These are phyloP conservation scores for Candida insectorum DNA, from an alignment of 805 yeast species.

Conservation along the genomic window DNA sequence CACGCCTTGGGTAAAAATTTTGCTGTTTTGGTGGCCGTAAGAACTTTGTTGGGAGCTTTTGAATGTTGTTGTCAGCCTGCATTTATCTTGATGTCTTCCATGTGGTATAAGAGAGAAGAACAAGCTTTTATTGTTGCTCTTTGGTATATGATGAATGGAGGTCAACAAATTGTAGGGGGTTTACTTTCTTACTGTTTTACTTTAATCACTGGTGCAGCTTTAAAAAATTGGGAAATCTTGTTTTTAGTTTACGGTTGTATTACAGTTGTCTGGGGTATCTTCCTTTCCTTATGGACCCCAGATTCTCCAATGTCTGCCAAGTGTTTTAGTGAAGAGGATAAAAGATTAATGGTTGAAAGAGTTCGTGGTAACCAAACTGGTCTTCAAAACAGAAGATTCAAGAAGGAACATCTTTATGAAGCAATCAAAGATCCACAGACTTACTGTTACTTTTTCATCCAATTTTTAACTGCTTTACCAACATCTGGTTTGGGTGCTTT, in stretches of 20 bases:
- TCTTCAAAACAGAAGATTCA: constrained; percentile 45
- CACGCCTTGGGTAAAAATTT: constrained; percentile 52
- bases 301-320: constrained; percentile 38
- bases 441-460: constrained; percentile 45
- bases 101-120: constrained; percentile 57
- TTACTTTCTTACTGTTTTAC: constrained; percentile 48
- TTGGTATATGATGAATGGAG: constrained; percentile 57
- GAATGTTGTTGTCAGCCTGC: constrained; percentile 57
- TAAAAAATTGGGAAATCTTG: constrained; percentile 58
- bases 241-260: constrained; percentile 54
- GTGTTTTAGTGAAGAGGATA: constrained; percentile 42
- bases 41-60: constrained; percentile 51
- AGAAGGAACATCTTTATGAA: constrained; percentile 43
- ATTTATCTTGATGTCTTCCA: constrained; percentile 52
- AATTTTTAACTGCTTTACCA: constrained; percentile 44
- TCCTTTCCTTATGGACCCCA: constrained; percentile 45
- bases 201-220: constrained; percentile 36
- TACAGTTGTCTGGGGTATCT: constrained; percentile 48
- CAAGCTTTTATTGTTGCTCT: constrained; percentile 50
- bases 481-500: constrained; percentile 53
- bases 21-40: constrained; percentile 50
- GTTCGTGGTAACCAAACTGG: constrained; percentile 51
- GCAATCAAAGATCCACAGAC: constrained; percentile 45
- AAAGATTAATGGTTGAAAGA: constrained; percentile 41
- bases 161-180: constrained; percentile 52